phyloP scores from a whole-genome alignment of 2,329 filamentous ascomycete genomes.

The Pseudogymnoascus sp. region DNA sequence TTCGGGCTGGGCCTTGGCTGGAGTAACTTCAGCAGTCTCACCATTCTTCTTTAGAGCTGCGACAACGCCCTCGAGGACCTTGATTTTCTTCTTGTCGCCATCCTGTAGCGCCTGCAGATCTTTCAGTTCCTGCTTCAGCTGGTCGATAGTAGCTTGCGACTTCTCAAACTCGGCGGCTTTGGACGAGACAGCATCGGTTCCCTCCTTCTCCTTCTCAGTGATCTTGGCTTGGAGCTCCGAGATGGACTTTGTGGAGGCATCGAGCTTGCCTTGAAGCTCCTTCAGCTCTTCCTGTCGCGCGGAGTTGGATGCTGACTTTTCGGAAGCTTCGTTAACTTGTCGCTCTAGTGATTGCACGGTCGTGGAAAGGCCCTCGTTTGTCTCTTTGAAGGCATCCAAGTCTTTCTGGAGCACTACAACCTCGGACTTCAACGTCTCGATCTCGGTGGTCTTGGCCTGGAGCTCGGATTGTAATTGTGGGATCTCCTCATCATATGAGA shows the following conservation, averaged over 20 bases:
- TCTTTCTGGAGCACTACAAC: slow-evolving; percentile 62
- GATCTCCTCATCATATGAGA: slow-evolving; percentile 85
- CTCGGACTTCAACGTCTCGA: slow-evolving; percentile 60
- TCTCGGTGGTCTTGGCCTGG: slow-evolving; percentile 59
- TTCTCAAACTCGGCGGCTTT: slow-evolving; percentile 14
- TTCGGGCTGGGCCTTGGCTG: slow-evolving; percentile 36
- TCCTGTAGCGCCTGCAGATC: neutral
- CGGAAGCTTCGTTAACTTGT: slow-evolving; percentile 35
- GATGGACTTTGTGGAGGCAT: slow-evolving; percentile 13
- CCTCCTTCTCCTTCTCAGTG: slow-evolving; percentile 3
- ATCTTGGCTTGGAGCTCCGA: slow-evolving; percentile 2
- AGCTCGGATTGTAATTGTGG: slow-evolving; percentile 71
- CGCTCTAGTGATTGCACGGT: slow-evolving; percentile 36
- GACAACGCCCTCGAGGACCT: slow-evolving; percentile 24
- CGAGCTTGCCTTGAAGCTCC: slow-evolving; percentile 31
- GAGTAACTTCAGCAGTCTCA: slow-evolving; percentile 31
- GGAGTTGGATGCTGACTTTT: slow-evolving; percentile 41
- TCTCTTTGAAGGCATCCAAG: slow-evolving; percentile 62
- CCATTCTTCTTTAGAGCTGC: slow-evolving; percentile 33
- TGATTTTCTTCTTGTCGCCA: slow-evolving; percentile 14
- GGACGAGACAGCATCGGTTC: slow-evolving; percentile 7
- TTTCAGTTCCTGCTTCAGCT: slow-evolving; percentile 21
- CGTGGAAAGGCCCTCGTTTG: slow-evolving; percentile 47
- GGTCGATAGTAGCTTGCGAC: slow-evolving; percentile 19
- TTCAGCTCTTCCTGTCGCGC: slow-evolving; percentile 36